Conservation (phyloP, 2,329 filamentous ascomycete species). For the Fusarium pseudocircinatum region DNA sequence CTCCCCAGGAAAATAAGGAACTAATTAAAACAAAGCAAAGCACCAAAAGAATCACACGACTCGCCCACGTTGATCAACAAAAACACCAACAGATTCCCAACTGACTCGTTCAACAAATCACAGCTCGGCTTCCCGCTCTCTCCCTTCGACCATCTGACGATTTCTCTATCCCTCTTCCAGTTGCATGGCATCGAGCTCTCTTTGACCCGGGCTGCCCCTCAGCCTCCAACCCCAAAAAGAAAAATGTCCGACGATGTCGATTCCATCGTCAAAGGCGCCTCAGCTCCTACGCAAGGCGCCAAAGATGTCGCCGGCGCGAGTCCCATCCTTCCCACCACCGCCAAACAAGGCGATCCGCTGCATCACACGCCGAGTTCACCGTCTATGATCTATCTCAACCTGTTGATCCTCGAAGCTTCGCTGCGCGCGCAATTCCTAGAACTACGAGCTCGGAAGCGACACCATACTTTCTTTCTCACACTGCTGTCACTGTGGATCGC, state of each 20-base stretch:
- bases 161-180: neutral
- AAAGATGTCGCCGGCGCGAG: constrained; percentile 52
- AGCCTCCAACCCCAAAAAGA: constrained; percentile 12
- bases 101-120: constrained; percentile 7
- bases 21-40: neutral
- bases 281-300: constrained; percentile 68
- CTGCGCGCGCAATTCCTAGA: constrained; percentile 93
- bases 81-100: neutral
- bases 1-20: constrained; percentile 15
- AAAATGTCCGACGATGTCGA: constrained; percentile 77
- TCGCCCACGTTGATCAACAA: constrained; percentile 26
- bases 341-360: constrained; percentile 73
- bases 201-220: constrained; percentile 38
- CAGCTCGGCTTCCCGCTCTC: neutral
- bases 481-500: constrained; percentile 82
- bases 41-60: constrained; percentile 19
- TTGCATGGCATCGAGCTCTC: constrained; percentile 38
- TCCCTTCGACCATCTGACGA: constrained; percentile 8
- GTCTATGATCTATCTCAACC: constrained; percentile 97
- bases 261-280: constrained; percentile 91
- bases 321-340: constrained; percentile 55
- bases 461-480: constrained; percentile 91
- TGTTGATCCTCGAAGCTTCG: constrained; percentile 94
- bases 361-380: constrained; percentile 87
- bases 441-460: constrained; percentile 84